Evolutionary conservation across 1,284 basidiomycete genomes (phyloP), one percentile per base, ranked within the genome.

Genomic region (Crucibulum cyathiforme): DNA sequence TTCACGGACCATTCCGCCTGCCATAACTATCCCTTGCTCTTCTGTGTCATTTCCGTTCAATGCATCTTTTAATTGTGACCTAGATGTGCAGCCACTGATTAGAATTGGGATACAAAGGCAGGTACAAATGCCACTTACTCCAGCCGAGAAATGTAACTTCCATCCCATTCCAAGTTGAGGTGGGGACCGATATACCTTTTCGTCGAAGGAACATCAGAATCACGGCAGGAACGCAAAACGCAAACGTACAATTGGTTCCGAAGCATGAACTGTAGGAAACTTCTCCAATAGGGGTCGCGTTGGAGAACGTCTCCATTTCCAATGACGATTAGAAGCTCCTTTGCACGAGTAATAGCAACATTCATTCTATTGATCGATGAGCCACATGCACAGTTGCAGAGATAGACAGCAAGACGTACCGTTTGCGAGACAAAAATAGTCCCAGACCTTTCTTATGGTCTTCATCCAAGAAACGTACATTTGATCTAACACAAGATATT

Each of bases 301-400:
- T 76, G 72, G 7, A 82, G 71, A 3, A 81, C 67, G 0, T 60
- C 62, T 13, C 74, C 79, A 59, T 81, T 82, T 7, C 81, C 81
- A 49, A 82, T 71, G 15, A 83, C 76, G 2, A 83, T 71, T 34
- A 83, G 60, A 19, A 83, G 72, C 59, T 82, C 80, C 60, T 78
- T 81, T 3, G 81, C 81, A 15, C 81, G 78, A 4, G 81, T 82
- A 35, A 83, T 81, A 7, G 79, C 79, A 9, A 82, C 81, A 56
- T 83, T 83, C 81, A 83, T 81, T 59, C 81, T 82, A 41, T 47
- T 8, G 36, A 43, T 35, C 13, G 36, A 35, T 13, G 36, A 24
- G 34, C 1, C 31, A 12, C 36, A 36, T 19, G 10, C 24, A 19
- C 12, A 7, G 34, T 36, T 49, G 7, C 24, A 13, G 1, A 17